Conservation (phyloP, 2,329 filamentous ascomycete species). For the Epichloe elymi region DNA sequence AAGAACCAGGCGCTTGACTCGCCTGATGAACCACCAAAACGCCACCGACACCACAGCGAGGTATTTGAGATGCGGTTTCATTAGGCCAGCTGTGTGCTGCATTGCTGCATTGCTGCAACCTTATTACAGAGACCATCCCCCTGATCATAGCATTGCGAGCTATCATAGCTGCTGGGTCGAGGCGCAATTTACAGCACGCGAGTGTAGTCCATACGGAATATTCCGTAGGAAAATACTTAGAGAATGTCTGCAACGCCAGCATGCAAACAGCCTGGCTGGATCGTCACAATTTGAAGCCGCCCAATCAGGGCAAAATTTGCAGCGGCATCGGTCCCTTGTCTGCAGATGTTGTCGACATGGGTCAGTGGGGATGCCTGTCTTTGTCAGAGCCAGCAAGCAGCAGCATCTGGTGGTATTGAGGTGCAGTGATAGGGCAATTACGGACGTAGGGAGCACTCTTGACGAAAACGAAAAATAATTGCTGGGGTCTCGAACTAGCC, state of each 20-base stretch:
- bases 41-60: neutral
- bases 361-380: neutral
- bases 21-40: neutral
- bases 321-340: neutral
- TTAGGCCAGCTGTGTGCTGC: neutral
- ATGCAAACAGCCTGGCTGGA: neutral
- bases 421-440: too few species aligned
- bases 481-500: neutral
- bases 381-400: too few species aligned
- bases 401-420: too few species aligned
- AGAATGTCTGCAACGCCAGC: too few species aligned
- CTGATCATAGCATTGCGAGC: too few species aligned
- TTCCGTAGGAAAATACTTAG: too few species aligned
- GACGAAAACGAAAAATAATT: neutral
- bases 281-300: neutral
- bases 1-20: neutral
- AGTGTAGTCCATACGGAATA: too few species aligned
- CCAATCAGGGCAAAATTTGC: neutral
- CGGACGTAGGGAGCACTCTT: too few species aligned
- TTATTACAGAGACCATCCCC: too few species aligned
- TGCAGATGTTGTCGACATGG: neutral
- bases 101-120: neutral
- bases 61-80: neutral
- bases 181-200: too few species aligned
- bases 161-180: too few species aligned